Base-by-base conservation (phyloP, 2,329 filamentous ascomycete genomes). In the Diaporthe humulicola region DNA sequence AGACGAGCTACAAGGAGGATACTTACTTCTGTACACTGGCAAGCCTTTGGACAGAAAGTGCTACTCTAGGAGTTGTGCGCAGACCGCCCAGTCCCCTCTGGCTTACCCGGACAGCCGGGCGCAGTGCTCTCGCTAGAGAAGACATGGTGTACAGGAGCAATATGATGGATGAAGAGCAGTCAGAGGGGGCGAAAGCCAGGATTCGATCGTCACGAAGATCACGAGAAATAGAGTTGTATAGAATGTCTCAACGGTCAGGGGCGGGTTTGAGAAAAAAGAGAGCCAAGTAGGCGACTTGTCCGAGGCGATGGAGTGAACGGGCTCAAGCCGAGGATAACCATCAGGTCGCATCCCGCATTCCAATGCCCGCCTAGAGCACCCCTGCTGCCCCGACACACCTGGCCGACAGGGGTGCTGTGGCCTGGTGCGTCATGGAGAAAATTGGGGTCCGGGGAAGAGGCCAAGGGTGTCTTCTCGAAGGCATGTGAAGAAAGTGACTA, bases 61-160 rank as follows among this genome's bases (percentile, higher is more conserved):
- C 77, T 60, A 56, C 79, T 75, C 80, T 81, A 76, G 75, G 79
- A 28, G 79, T 77, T 70, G 78, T 78, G 66, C 73, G 78, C 76
- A 79, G 79, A 79, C 81, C 79, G 30, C 81, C 77, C 64, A 81
- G 79, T 73, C 82, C 80, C 70, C 79, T 80, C 75, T 84, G 82
- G 78, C 87, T 84, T 79, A 84, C 85, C 77, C 86, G 86, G 76
- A 90, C 79, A 42, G 86, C 88, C 75, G 89, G 89, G 77, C 89
- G 86, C 77, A 91, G 78, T 36, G 85, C 85, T 82, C 88, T 84
- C 73, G 87, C 84, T 74, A 90, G 82, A 36, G 87, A 88, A 74
- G 87, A 89, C 84, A 88, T 88, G 60, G 72, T 81, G 67, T 38
- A 14, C n/a, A 17, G 52, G 12, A 4, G 50, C 57, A 7, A 25